These are phyloP conservation scores for Leishmania guyanensis DNA, from an alignment of 208 protist genomes.

Conservation along the genomic window DNA sequence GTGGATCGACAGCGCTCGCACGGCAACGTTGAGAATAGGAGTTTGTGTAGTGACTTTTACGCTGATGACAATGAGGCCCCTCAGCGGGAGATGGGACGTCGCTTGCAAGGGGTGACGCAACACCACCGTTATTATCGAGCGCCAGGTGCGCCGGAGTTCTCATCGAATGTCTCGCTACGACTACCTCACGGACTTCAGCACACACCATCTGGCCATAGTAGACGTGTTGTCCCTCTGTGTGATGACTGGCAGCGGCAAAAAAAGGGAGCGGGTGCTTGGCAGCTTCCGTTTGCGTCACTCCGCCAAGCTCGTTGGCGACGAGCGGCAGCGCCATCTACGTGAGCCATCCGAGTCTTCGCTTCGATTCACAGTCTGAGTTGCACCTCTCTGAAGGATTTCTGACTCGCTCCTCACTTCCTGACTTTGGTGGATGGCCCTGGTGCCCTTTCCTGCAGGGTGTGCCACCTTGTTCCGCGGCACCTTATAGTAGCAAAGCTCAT, in stretches of 20 bases:
- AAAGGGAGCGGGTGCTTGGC: conserved; percentile 2
- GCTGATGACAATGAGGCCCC: conserved; percentile 5
- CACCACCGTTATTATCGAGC: background rate
- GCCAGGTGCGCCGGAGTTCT: background rate
- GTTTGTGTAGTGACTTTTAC: background rate
- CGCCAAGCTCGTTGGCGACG: conserved; percentile 18
- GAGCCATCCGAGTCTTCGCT: conserved; percentile 7
- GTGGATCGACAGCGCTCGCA: background rate
- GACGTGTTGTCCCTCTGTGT: conserved; percentile 26
- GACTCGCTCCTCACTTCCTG: background rate
- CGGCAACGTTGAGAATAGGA: background rate
- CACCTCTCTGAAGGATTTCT: background rate
- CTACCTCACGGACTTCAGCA: conserved; percentile 28
- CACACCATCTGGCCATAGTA: conserved; percentile 24
- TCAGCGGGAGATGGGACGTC: conserved; percentile 12
- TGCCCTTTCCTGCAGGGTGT: conserved; percentile 1
- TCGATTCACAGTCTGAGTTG: background rate
- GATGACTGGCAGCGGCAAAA: background rate
- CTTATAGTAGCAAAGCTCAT: background rate
- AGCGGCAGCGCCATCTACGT: conserved; percentile 15
- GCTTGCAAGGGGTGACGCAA: conserved; percentile 4
- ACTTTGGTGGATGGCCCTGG: background rate
- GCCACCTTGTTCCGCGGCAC: background rate
- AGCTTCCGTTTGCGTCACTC: conserved; percentile 1
- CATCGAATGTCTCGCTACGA: conserved; percentile 12